Evolutionary conservation across 352 stramenopile genomes (phyloP).

Genomic region (Lagenidium sp.): DNA sequence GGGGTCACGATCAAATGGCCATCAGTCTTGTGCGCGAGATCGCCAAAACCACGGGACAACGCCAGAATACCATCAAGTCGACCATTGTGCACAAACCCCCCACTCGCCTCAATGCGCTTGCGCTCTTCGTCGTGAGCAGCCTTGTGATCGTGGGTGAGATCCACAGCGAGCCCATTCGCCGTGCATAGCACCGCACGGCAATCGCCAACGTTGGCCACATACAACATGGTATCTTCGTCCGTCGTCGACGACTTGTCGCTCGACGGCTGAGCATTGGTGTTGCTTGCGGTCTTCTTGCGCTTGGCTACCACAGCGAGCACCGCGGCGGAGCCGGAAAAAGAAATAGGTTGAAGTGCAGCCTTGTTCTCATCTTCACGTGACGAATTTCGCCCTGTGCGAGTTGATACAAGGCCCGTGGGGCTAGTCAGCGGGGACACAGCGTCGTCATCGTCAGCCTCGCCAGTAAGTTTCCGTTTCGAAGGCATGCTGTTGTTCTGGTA

Average conservation of each 20-base stretch:
- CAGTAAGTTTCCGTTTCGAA: conserved; percentile 50
- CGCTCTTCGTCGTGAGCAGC: conserved; percentile 68
- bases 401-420: background rate
- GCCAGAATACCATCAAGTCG: conserved; percentile 82
- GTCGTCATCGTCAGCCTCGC: conserved; percentile 8
- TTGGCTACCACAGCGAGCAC: conserved; percentile 60
- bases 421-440: background rate
- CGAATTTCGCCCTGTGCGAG: no score
- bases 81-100: conserved; percentile 85
- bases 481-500: conserved; percentile 59
- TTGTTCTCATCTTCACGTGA: no score
- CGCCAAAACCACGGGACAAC: conserved; percentile 84
- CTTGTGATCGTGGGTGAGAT: conserved; percentile 87
- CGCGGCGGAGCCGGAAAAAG: conserved; percentile 71
- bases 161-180: conserved; percentile 51
- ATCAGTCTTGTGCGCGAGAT: conserved; percentile 84
- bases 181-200: conserved; percentile 85
- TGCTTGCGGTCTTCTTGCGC: conserved; percentile 5
- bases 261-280: no score
- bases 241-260: background rate
- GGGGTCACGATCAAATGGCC: conserved; percentile 81
- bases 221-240: conserved; percentile 37
- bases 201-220: conserved; percentile 86
- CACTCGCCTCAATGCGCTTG: conserved; percentile 64
- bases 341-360: conserved; percentile 54